phyloP scores from a whole-genome alignment of 345 rosid species.

The Litchi chinensis region DNA sequence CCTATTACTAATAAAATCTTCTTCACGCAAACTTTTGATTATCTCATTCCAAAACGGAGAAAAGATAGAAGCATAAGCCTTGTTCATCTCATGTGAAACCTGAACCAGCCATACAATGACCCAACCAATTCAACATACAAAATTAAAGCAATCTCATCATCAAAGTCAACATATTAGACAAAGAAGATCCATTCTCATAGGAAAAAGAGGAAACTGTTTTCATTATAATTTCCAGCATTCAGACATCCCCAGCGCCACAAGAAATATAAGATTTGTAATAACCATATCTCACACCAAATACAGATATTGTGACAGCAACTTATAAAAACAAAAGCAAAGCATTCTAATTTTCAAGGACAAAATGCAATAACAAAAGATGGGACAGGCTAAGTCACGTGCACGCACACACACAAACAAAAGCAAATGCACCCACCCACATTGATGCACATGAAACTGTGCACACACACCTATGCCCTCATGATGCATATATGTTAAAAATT shows the following conservation, averaged over 20 bases:
- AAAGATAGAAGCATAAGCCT: slow-evolving; percentile 82
- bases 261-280: background rate
- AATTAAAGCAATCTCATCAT: background rate
- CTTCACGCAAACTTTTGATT: slow-evolving; percentile 93
- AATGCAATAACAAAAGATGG: background rate
- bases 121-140: background rate
- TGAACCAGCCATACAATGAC: slow-evolving; percentile 32
- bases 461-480: background rate
- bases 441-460: background rate
- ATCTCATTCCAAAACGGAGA: slow-evolving; percentile 99
- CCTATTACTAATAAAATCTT: slow-evolving; percentile 95
- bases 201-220: background rate
- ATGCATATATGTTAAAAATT: background rate
- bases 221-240: background rate
- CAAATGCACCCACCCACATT: background rate
- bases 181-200: background rate
- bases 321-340: background rate
- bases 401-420: background rate
- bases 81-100: slow-evolving; percentile 71
- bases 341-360: background rate
- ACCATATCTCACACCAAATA: background rate
- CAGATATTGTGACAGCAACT: background rate
- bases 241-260: background rate
- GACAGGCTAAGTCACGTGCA: background rate
- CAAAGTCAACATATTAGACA: background rate